Evolutionary conservation across 2,329 filamentous ascomycete species (phyloP), one percentile per base, ranked within the genome.

Genomic region (Emergomyces pasteurianus): DNA sequence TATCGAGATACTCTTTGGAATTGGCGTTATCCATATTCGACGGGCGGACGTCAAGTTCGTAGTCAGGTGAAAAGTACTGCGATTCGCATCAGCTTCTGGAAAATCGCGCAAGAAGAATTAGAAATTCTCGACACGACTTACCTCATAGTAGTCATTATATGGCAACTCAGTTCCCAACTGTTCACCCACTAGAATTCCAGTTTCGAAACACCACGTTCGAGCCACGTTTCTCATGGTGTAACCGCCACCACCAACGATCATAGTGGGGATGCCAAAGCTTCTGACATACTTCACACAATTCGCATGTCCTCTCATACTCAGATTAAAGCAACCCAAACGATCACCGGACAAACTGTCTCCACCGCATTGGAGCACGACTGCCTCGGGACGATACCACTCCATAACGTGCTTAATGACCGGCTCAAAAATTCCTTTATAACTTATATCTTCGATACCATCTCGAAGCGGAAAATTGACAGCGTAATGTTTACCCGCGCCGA

Each of bases 131-230:
- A 36, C 12, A 38, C 50, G 28, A 64, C 74, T 68, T 71, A 82
- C 81, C 72, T 87, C 85, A 70, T 97, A 97, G 74, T 97, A 97
- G 78, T 97, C 92, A 65, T 96, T 97, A 74, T 91, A 97, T 0
- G 92, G 92, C 47, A 97, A 80, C n/a, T 89, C 86, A 5, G 87
- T 82, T 12, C 85, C 82, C 82, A 97, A 89, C 36, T 89, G 82
- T 63, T 92, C 85, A 34, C 89, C 89, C 23, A 96, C 89, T 9
- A 97, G 81, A 62, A 91, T 83, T 65, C 92, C 92, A 66, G 76
- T 88, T 84, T 96, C 77, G 67, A 79, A 83, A 26, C 79, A 79
- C 84, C 83, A 86, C 0, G 84, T 86, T 56, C 84, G 79, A 52
- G 80, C 78, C 58, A 82, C 80, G 63, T 82, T 88, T 59, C 85